A percentile compares a stretch with the other conserved stretches of the same genome.
phyloP scores from a whole-genome alignment of 1,284 basidiomycete genomes.

The Phenoliferia sp. region DNA sequence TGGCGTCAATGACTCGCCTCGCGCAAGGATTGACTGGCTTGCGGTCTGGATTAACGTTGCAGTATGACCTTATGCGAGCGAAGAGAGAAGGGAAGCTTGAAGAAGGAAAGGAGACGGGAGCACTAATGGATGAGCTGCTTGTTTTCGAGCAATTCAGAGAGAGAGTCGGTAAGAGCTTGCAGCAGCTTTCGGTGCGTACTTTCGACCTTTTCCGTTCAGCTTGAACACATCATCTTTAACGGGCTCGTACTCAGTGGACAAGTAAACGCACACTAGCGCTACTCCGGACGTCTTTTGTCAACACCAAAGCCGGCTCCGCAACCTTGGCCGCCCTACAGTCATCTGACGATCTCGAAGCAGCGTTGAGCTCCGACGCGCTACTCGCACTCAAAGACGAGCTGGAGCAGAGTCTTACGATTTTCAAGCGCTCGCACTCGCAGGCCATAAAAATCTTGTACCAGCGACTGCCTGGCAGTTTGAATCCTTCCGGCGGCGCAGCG shows the following conservation, averaged over 20 bases:
- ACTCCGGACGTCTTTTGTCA: conserved; percentile 60
- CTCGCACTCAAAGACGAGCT: conserved; percentile 60
- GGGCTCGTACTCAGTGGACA: conserved; percentile 48
- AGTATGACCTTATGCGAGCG: conserved; percentile 63
- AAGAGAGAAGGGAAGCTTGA: conserved; percentile 4
- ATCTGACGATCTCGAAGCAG: conserved; percentile 15
- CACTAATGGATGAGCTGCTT: conserved; percentile 61
- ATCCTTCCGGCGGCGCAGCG: not conserved
- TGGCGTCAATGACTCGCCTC: conserved; percentile 73
- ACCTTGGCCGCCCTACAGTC: not conserved
- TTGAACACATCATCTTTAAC: not conserved
- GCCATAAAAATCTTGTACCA: conserved; percentile 27
- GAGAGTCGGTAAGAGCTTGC: conserved; percentile 71
- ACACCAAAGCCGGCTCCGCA: conserved; percentile 31
- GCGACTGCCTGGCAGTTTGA: conserved; percentile 9
- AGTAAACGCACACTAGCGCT: conserved; percentile 58
- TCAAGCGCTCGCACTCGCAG: conserved; percentile 52
- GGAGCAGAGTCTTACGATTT: conserved; percentile 62
- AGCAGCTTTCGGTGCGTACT: conserved; percentile 62
- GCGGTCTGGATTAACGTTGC: conserved; percentile 71
- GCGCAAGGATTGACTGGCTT: conserved; percentile 87
- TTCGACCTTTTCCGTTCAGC: not conserved
- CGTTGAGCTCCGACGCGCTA: conserved; percentile 50
- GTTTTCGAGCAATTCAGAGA: conserved; percentile 81
- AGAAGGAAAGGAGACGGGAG: conserved; percentile 44